Conservation (phyloP, 2,329 filamentous ascomycete species). For the Hysterium pulicare region DNA sequence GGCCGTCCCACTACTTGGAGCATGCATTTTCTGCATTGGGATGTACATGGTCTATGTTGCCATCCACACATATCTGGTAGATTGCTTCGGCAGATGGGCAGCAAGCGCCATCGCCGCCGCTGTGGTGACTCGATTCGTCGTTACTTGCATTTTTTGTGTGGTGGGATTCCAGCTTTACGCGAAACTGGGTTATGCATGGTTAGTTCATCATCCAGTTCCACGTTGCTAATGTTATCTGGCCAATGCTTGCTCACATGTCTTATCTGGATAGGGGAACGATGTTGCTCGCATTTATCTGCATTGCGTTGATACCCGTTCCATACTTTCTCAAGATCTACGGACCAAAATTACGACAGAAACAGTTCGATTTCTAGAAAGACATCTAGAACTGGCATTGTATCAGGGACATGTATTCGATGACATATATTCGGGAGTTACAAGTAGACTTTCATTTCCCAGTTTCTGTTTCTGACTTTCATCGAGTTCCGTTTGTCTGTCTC, state of each 20-base stretch:
- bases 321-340: conserved; percentile 5
- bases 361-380: conserved; percentile 1
- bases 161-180: conserved; percentile 4
- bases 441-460: too few species aligned
- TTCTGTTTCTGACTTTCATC: too few species aligned
- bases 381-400: too few species aligned
- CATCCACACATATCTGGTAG: conserved; percentile 5
- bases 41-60: conserved; percentile 1
- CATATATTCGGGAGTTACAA: too few species aligned
- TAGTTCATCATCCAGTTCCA: too few species aligned
- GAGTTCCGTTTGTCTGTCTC: too few species aligned
- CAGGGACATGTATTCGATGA: too few species aligned
- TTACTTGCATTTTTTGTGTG: conserved; percentile 2
- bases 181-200: conserved; percentile 5
- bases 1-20: conserved; percentile 4
- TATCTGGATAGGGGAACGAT: too few species aligned
- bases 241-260: too few species aligned
- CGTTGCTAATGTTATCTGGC: too few species aligned
- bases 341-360: conserved; percentile 1
- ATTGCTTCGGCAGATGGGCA: conserved; percentile 3
- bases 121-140: neutral
- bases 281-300: conserved; percentile 4
- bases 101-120: conserved; percentile 4
- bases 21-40: conserved; percentile 3
- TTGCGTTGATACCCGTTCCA: conserved; percentile 5